Evolutionary conservation across 257 asterid genomes (phyloP), one percentile per base, ranked within the genome.

Genomic region (Jacaranda mimosifolia): DNA sequence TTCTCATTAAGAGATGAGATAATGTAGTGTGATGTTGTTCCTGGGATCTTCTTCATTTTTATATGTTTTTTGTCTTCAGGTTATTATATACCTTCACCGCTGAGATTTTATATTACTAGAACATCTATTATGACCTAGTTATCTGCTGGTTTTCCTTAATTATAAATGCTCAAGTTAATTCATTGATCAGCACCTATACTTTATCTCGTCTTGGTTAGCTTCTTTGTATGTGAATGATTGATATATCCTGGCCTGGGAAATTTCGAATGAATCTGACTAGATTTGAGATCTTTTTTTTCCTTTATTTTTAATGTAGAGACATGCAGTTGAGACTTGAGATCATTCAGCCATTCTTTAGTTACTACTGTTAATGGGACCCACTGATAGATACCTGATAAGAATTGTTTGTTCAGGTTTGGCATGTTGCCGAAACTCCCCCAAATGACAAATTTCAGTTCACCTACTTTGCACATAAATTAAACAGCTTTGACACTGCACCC

Each of bases 401-500:
- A 52, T 12, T 52, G n/a, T 75, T 49, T 68, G 21, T 72, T 72
- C 87, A 96, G 99, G 94, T 89, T 65, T 96, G 99, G 99, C 91
- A 79, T 70, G 84, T 89, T 63, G 97, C 98, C 19, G 82, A 84
- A 42, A 76, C 78, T 80, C 99, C 99, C 7, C 68, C 86, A 60
- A 89, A 88, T 64, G 99, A 96, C 84, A 93, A 93, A 85, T 89
- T 87, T 77, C 97, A 96, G 89, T 96, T 85, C 75, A 96, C 99
- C 19, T 74, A 90, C 84, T 96, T 96, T 78, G 99, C 99, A 12
- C 98, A 91, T 84, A 93, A 91, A 86, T 72, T 96, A 63, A 96
- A 96, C 86, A 91, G 98, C 86, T 93, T 93, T 67, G 94, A 88
- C 77, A 91, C 98, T 64, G 98, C 96, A 57, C 97, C 99, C 21